Base-by-base conservation (phyloP, 805 yeast species). In the Citeromyces matritensis region DNA sequence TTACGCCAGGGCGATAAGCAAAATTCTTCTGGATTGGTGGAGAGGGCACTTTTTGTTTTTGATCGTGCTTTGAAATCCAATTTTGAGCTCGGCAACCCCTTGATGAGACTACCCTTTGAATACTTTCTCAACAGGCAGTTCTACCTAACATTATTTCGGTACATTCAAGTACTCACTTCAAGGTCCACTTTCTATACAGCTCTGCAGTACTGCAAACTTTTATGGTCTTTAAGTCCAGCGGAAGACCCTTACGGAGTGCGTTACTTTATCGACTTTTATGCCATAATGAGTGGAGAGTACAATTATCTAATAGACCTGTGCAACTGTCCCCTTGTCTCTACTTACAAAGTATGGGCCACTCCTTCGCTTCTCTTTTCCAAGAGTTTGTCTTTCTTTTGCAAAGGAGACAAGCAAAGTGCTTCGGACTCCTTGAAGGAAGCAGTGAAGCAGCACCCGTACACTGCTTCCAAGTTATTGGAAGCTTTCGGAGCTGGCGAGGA, bases 191-290 rank as follows among this genome's bases (percentile, higher is more conserved):
- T 68, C 44, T 65, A 55, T 35, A 84, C 95, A 0, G 94, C 94
- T 1, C 63, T 81, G 27, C 69, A 72, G 27, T 84, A 76, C 57
- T 69, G 80, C 42, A 83, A 81, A 47, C 58, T 76, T 5, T 56
- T 84, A 30, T 57, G 80, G 38, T 69, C 85, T 2, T 54, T 85
- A 21, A 52, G 50, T 26, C 94, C 94, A 1, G 63, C 73, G 2
- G 81, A 77, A 35, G 95, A 85, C 55, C 94, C 94, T 2, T 57
- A 76, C 32, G 94, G 94, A 14, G 84, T 78, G 9, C 63, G 94
- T 39, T 76, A 77, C 44, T 80, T 83, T 48, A 73, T 85, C 41
- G 95, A 85, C 47, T 74, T 68, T 44, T 84, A 80, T 45, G 75
- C 88, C 3, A 55, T 81, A 3, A 55, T 71, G 52, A 60, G 81